phyloP scores from a whole-genome alignment of 768 basidiomycete species.

The Tephrocybe sp. region DNA sequence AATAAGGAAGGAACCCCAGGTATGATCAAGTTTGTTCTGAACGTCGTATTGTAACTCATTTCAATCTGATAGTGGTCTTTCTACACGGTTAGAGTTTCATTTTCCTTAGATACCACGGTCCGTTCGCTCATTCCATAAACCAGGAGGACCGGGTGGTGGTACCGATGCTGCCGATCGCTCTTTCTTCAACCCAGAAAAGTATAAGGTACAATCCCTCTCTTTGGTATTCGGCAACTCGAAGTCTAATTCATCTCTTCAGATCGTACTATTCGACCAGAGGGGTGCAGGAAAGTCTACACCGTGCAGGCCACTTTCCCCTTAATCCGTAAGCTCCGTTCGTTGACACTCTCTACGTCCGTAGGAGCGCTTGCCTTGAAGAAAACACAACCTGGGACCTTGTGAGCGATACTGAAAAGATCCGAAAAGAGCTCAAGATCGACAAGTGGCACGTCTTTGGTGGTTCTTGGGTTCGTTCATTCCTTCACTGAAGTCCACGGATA shows the following conservation, averaged over 20 bases:
- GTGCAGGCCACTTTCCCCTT: constrained; percentile 37
- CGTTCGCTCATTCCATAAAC: not conserved
- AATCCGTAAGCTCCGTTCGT: not conserved
- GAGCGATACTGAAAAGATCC: constrained; percentile 81
- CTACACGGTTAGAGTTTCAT: constrained; percentile 56
- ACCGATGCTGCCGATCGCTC: constrained; percentile 62
- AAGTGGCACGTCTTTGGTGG: constrained; percentile 97
- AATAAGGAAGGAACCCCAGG: constrained; percentile 78
- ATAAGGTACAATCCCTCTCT: constrained; percentile 51
- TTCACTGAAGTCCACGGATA: not conserved
- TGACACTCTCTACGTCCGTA: constrained; percentile 25
- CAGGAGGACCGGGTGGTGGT: constrained; percentile 84
- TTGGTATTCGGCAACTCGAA: not conserved
- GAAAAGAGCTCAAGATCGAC: constrained; percentile 72
- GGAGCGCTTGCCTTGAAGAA: constrained; percentile 72
- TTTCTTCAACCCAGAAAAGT: constrained; percentile 85
- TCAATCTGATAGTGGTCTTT: constrained; percentile 64
- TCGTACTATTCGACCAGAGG: constrained; percentile 88
- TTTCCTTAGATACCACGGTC: not conserved
- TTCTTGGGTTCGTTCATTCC: constrained; percentile 68
- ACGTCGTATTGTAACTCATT: not conserved
- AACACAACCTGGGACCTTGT: constrained; percentile 97
- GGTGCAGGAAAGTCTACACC: constrained; percentile 87
- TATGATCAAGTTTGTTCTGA: constrained; percentile 23
- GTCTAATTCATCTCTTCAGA: constrained; percentile 41